Conservation (phyloP, 768 basidiomycete genomes). For the Mrakia frigida region DNA sequence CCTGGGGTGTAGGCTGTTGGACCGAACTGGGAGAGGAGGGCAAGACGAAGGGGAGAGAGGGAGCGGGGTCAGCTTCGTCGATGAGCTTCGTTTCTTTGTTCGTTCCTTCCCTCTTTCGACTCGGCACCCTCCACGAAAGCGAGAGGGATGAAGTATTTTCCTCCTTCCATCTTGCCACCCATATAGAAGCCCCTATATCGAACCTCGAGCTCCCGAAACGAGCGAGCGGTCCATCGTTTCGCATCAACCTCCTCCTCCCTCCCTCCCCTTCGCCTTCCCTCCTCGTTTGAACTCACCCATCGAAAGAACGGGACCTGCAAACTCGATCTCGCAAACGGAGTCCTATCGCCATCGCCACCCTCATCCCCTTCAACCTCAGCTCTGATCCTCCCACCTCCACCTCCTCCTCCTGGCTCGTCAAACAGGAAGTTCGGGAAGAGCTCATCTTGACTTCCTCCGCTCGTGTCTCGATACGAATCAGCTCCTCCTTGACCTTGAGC, state of each 20-base stretch:
- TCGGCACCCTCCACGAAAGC: background rate
- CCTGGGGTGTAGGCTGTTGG: slow-evolving; percentile 19
- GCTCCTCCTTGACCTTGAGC: background rate
- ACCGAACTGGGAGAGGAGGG: background rate
- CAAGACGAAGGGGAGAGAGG: background rate
- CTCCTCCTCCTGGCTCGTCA: background rate
- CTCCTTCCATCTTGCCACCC: too few species aligned
- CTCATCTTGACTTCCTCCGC: background rate
- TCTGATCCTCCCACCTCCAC: background rate
- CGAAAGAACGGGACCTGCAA: slow-evolving; percentile 9
- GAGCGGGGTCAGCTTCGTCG: background rate
- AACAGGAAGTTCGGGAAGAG: background rate
- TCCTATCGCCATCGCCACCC: background rate
- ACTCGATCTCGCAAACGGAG: background rate
- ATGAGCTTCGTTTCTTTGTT: background rate
- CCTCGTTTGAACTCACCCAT: background rate
- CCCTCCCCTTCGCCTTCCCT: background rate
- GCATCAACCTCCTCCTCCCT: too few species aligned
- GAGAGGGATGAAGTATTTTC: too few species aligned
- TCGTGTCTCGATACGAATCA: background rate
- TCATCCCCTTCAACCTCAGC: background rate
- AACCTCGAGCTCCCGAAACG: too few species aligned
- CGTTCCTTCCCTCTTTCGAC: background rate
- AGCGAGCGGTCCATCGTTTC: too few species aligned
- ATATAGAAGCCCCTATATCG: too few species aligned